Base-by-base conservation (phyloP, 2,329 filamentous ascomycete species). In the Lecanoromycetidae sp. region DNA sequence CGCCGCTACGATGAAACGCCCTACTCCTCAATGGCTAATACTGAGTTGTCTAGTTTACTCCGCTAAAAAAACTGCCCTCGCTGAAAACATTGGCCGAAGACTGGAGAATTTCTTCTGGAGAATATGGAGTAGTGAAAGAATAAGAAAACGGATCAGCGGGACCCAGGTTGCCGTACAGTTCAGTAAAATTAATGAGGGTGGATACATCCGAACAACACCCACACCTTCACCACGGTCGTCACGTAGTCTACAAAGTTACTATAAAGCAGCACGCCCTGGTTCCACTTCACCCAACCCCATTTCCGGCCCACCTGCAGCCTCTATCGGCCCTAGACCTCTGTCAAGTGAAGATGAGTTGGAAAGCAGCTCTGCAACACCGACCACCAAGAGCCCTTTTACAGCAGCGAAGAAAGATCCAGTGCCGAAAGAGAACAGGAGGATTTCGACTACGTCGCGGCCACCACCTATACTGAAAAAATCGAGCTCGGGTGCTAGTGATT, bases 91-190 rank as follows among this genome's bases (percentile, higher is more conserved):
- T 4, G 68, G 68, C 37, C 57, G 58, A 44, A 62, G 71, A 48
- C 58, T 72, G n/a, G 68, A 72, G 49, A 71, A 73, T 55, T 61
- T 74, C 25, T 74, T 74, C 55, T 74, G 71, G 71, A 61, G 71
- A 44, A 67, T 74, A 52, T 72, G 68, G 69, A 61, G 68, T 41
- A 69, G 61, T 44, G 56, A 61, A 5, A 56, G 55, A 6, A 60
- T 71, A 12, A 57, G 59, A 15, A 52, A 57, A 12, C 60, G 57
- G 5, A 61, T 72, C 7, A 62, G 59, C 38, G 62, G 66, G 17
- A 58, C 60, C 9, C 64, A 57, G 8, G 55, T 74, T 46, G 66
- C 66, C 8, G 56, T 44, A 4, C 57, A 73, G 36, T 72, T 73
- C 38, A 57, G 64, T 37, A 59, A 62, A 40, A 70, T 74, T 44